Percentiles rank a stretch among this genome's conserved stretches.
phyloP scores from a whole-genome alignment of 1,139 yeast species.

The Geotrichum bryndzae region DNA sequence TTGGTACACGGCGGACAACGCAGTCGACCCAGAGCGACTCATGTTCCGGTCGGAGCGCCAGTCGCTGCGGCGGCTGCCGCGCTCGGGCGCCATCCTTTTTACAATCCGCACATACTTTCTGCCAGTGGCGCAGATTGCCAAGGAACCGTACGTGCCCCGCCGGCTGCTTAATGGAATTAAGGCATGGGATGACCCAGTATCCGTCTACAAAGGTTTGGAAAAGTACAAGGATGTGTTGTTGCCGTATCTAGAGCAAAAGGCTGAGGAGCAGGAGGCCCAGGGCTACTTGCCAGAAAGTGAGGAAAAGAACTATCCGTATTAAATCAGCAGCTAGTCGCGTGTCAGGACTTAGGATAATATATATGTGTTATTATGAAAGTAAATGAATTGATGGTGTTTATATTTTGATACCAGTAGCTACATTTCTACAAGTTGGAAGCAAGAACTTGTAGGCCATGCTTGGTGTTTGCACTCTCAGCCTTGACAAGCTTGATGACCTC shows the following conservation, averaged over 20 bases:
- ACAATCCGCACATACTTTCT: constrained; percentile 59
- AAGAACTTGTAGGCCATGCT: constrained; percentile 21
- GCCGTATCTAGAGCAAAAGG: constrained; percentile 49
- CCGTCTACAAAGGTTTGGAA: constrained; percentile 52
- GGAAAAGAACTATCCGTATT: constrained; percentile 12
- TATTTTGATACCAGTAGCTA: neutral
- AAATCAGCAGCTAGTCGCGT: neutral
- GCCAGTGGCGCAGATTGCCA: constrained; percentile 47
- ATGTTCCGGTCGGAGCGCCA: constrained; percentile 64
- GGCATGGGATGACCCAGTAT: constrained; percentile 56
- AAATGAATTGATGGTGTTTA: neutral
- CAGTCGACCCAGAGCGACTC: constrained; percentile 42
- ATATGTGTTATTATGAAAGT: neutral
- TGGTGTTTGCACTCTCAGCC: constrained; percentile 19
- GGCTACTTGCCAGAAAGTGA: constrained; percentile 32
- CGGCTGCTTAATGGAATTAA: constrained; percentile 52
- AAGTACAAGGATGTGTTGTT: constrained; percentile 49
- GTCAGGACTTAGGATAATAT: neutral
- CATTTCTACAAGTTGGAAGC: constrained; percentile 12
- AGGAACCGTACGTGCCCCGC: constrained; percentile 57
- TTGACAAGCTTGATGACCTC: constrained; percentile 23
- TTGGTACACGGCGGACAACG: constrained; percentile 46
- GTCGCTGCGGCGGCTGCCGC: constrained; percentile 55
- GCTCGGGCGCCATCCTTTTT: constrained; percentile 52
- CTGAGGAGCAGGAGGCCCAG: constrained; percentile 45